Evolutionary conservation across 306 rosid species (phyloP).

Genomic region (Pterocarpus santalinus): DNA sequence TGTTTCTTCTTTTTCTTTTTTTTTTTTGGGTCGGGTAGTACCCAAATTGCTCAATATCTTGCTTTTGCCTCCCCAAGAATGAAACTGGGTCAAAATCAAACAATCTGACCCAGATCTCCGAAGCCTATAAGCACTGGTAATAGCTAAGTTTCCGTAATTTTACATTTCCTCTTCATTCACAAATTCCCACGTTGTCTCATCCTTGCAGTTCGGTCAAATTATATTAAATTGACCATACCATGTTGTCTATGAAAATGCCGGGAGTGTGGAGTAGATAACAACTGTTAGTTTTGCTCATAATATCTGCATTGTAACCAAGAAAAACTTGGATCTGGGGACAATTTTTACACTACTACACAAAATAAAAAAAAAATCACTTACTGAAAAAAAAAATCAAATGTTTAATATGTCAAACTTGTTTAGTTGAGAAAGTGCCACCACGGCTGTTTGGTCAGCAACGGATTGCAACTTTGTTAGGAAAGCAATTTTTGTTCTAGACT

Average conservation of each 20-base stretch:
- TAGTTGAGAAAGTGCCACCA: background rate
- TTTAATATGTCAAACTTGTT: background rate
- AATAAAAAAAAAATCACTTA: no score
- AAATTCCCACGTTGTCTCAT: background rate
- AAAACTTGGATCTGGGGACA: background rate
- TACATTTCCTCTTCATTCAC: no score
- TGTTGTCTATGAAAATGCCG: background rate
- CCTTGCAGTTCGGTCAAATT: background rate
- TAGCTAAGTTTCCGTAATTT: no score
- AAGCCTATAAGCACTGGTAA: no score
- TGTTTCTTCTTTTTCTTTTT: no score
- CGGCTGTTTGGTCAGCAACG: background rate
- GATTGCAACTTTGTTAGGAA: background rate
- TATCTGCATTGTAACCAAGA: background rate
- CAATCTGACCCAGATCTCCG: no score
- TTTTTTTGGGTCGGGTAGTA: no score
- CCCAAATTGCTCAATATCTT: no score
- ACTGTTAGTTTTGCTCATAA: background rate
- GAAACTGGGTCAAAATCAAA: no score
- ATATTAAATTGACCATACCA: background rate
- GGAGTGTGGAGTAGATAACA: background rate
- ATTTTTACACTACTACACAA: no score
- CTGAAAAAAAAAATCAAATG: background rate
- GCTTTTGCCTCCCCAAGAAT: no score
- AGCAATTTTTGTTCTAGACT: background rate